These are phyloP conservation scores for Cladosporium sp. DNA, from an alignment of 2,329 filamentous ascomycete species.

Conservation along the genomic window DNA sequence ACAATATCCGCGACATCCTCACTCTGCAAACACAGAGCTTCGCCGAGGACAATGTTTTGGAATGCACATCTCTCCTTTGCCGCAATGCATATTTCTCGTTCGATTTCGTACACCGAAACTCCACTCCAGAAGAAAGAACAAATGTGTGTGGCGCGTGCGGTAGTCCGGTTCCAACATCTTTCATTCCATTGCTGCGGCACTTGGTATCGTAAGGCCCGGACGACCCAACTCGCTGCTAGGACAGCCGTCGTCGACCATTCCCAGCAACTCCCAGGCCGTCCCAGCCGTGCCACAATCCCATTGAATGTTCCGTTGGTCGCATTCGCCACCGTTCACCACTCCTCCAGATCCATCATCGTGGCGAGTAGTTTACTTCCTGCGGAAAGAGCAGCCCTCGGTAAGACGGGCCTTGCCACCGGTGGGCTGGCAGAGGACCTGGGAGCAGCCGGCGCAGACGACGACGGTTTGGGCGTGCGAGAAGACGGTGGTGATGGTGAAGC, in stretches of 20 bases:
- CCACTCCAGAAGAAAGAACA: slow-evolving; percentile 22
- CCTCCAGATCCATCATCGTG: slow-evolving; percentile 22
- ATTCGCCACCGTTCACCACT: slow-evolving; percentile 18
- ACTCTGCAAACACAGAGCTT: slow-evolving; percentile 14
- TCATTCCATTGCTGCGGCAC: slow-evolving; percentile 22
- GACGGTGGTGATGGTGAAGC: slow-evolving; percentile 99
- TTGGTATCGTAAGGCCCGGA: slow-evolving; percentile 20
- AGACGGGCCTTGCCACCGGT: slow-evolving; percentile 98
- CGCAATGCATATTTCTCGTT: slow-evolving; percentile 21
- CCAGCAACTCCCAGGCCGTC: slow-evolving; percentile 18
- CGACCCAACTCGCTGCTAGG: slow-evolving; percentile 18
- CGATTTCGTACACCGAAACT: slow-evolving; percentile 22
- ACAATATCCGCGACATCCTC: slow-evolving; percentile 17
- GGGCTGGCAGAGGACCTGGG: slow-evolving; percentile 98
- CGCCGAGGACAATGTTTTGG: slow-evolving; percentile 5
- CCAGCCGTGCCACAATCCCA: slow-evolving; percentile 15
- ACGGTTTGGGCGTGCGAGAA: slow-evolving; percentile 99
- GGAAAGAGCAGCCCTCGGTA: slow-evolving; percentile 99
- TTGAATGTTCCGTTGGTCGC: slow-evolving; percentile 21
- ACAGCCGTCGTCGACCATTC: slow-evolving; percentile 9
- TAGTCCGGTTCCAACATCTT: slow-evolving; percentile 19
- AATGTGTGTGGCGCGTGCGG: slow-evolving; percentile 13
- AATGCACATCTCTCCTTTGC: slow-evolving; percentile 22
- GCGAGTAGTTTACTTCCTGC: slow-evolving; percentile 84
- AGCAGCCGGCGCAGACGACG: slow-evolving; percentile 99